phyloP scores from a whole-genome alignment of 2,329 filamentous ascomycete genomes.

The Raffaelea deltoideospora region DNA sequence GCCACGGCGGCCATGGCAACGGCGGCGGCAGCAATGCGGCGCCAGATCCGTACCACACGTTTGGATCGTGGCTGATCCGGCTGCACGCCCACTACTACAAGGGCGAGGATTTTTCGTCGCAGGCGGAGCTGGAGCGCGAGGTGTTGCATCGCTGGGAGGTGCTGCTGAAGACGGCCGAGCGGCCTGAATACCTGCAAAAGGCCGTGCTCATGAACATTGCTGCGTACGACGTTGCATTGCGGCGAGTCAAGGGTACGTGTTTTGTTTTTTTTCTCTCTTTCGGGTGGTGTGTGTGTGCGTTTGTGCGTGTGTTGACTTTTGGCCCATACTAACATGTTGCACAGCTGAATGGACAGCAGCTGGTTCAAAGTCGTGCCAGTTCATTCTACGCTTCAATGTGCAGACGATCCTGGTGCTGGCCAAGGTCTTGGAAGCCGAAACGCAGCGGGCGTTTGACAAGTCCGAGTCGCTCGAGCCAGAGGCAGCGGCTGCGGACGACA shows the following conservation, averaged over 20 bases:
- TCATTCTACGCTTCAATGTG: conserved; percentile 62
- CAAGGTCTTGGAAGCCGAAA: conserved; percentile 35
- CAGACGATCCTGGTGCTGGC: conserved; percentile 61
- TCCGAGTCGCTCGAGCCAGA: no score
- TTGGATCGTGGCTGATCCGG: conserved; percentile 70
- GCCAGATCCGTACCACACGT: conserved; percentile 44
- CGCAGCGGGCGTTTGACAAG: conserved; percentile 5
- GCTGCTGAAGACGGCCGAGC: conserved; percentile 52
- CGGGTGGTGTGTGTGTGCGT: not conserved
- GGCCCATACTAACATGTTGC: conserved; percentile 2
- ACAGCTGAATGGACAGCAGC: conserved; percentile 30
- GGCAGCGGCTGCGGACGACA: conserved; percentile 21
- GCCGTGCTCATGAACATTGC: conserved; percentile 77
- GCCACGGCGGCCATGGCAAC: conserved; percentile 14
- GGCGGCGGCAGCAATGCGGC: conserved; percentile 3
- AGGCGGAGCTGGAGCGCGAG: conserved; percentile 72
- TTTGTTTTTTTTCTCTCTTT: not conserved
- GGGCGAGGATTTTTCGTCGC: conserved; percentile 57
- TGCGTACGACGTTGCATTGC: conserved; percentile 55
- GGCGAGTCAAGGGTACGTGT: conserved; percentile 37
- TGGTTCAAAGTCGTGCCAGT: conserved; percentile 38
- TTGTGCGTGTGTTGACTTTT: conserved; percentile 7
- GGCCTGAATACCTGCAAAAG: conserved; percentile 54
- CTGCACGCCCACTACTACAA: conserved; percentile 76
- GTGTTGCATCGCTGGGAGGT: conserved; percentile 65